Conservation (phyloP, 1,284 basidiomycete genomes). For the Ustilago crameri region DNA sequence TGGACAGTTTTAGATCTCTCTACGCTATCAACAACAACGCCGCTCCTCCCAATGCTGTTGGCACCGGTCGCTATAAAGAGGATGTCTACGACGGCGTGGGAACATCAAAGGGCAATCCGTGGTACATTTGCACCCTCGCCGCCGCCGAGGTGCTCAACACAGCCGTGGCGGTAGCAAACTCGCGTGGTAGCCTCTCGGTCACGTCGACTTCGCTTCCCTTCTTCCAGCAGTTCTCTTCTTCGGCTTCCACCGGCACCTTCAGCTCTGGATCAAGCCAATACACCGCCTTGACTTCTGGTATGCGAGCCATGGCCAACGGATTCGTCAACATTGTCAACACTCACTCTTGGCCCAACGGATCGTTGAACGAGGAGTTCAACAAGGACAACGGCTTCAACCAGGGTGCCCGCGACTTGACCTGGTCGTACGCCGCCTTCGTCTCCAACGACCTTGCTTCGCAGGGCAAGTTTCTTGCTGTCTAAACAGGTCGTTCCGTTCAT, state of each 20-base stretch:
- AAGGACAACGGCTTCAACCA: slow-evolving; percentile 45
- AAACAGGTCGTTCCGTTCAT: not conserved
- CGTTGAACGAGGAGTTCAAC: slow-evolving; percentile 51
- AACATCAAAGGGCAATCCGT: slow-evolving; percentile 50
- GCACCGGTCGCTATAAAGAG: slow-evolving; percentile 40
- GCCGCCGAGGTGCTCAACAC: slow-evolving; percentile 54
- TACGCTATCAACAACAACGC: slow-evolving; percentile 51
- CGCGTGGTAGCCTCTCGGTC: slow-evolving; percentile 27
- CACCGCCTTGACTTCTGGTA: slow-evolving; percentile 28
- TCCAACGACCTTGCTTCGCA: slow-evolving; percentile 33
- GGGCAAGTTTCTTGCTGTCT: slow-evolving; percentile 29
- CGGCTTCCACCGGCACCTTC: slow-evolving; percentile 30
- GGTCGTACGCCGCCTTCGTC: slow-evolving; percentile 56
- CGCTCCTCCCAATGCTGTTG: slow-evolving; percentile 38
- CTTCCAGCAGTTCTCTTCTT: slow-evolving; percentile 43
- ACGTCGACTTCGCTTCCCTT: slow-evolving; percentile 42
- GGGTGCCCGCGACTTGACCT: slow-evolving; percentile 58
- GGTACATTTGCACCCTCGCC: slow-evolving; percentile 55
- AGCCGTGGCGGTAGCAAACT: slow-evolving; percentile 24
- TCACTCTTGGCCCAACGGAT: slow-evolving; percentile 48
- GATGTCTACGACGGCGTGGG: slow-evolving; percentile 47
- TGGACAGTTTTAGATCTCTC: slow-evolving; percentile 48
- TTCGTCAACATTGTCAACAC: slow-evolving; percentile 47
- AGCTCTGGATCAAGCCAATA: slow-evolving; percentile 20
- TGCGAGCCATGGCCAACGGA: slow-evolving; percentile 45